Conservation (phyloP, 2,329 filamentous ascomycete species). For the Cladobotryum protrusum region DNA sequence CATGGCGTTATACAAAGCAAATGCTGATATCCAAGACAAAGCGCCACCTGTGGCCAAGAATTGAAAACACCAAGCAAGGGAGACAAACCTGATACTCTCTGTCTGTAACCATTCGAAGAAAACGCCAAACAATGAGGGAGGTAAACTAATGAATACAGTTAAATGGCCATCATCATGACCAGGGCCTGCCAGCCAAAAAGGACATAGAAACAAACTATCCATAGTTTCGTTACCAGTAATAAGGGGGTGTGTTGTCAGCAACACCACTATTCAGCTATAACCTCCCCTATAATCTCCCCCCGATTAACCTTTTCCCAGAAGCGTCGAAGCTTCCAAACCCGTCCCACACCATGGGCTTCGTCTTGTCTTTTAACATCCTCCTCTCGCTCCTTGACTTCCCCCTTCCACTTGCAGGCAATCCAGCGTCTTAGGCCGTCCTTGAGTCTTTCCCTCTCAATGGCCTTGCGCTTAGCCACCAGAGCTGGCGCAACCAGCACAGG, state of each 20-base stretch:
- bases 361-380: conserved; percentile 42
- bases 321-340: conserved; percentile 54
- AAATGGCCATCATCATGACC: background rate
- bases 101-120: too few relatives aligned
- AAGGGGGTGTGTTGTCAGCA: background rate
- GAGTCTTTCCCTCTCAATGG: conserved; percentile 59
- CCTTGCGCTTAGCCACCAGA: conserved; percentile 55
- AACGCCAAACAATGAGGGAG: too few relatives aligned
- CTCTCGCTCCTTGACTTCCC: conserved; percentile 45
- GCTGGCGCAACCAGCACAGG: conserved; percentile 47
- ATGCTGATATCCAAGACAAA: background rate
- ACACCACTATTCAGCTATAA: background rate
- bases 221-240: background rate
- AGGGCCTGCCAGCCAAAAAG: background rate
- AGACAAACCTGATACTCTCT: too few relatives aligned
- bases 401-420: conserved; percentile 53
- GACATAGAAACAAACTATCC: background rate
- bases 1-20: background rate
- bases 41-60: too few relatives aligned
- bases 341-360: conserved; percentile 46
- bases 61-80: too few relatives aligned
- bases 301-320: conserved; percentile 60
- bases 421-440: conserved; percentile 61
- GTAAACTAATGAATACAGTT: too few relatives aligned
- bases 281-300: conserved; percentile 31